Evolutionary conservation across 768 basidiomycete genomes (phyloP).

Genomic region (Trametes coccinea): DNA sequence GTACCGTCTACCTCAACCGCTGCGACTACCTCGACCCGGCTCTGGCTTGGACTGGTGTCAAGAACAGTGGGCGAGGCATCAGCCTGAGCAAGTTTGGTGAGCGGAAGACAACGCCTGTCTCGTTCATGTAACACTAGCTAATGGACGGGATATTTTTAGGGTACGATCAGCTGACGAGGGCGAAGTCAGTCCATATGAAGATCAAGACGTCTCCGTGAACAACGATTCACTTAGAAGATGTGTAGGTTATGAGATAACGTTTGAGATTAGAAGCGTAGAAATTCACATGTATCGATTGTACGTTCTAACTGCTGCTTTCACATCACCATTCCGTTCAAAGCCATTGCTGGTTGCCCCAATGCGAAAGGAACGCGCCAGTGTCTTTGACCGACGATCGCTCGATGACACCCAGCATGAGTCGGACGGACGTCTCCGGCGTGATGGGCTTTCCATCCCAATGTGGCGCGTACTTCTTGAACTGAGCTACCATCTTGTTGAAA

Average conservation of each 20-base stretch:
- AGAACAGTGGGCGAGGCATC: constrained; percentile 89
- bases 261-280: too few species aligned
- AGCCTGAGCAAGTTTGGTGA: constrained; percentile 88
- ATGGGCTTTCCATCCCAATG: constrained; percentile 6
- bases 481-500: constrained; percentile 34
- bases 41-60: constrained; percentile 91
- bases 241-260: too few species aligned
- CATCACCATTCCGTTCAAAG: constrained; percentile 4
- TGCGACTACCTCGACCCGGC: constrained; percentile 94
- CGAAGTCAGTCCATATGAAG: constrained; percentile 85
- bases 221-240: background rate
- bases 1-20: constrained; percentile 93
- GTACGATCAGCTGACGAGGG: constrained; percentile 81
- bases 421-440: constrained; percentile 20
- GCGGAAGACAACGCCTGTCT: constrained; percentile 25
- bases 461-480: constrained; percentile 14
- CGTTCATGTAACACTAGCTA: background rate
- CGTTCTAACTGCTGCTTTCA: too few species aligned
- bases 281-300: too few species aligned
- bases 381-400: constrained; percentile 14
- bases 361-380: constrained; percentile 29
- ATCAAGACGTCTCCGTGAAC: constrained; percentile 46
- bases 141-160: constrained; percentile 43
- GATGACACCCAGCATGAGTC: constrained; percentile 13
- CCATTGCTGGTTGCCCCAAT: constrained; percentile 29